Percentiles rank a stretch among this genome's conserved stretches.
Evolutionary conservation across 129 eudicot species (phyloP).

Genomic region (Oenanthe sinensis): DNA sequence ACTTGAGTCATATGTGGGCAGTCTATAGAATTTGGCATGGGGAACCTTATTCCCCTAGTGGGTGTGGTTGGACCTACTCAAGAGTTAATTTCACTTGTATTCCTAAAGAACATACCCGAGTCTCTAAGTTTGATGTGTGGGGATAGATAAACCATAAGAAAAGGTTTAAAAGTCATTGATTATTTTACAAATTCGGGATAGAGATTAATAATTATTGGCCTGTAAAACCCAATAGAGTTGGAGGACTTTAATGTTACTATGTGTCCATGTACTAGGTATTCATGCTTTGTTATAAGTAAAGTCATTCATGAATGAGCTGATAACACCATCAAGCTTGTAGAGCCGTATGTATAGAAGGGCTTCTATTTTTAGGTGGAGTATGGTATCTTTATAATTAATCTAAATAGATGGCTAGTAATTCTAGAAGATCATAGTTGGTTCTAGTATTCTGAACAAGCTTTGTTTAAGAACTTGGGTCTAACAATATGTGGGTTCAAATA

Average conservation of each 20-base stretch:
- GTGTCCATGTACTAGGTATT: too few relatives aligned
- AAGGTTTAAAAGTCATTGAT: background rate
- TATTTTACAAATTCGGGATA: background rate
- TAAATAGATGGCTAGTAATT: background rate
- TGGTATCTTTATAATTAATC: background rate
- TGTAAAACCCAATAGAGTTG: background rate
- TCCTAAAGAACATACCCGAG: background rate
- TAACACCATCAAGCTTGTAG: background rate
- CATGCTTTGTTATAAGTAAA: too few relatives aligned
- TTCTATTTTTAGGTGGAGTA: background rate
- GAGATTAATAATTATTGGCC: background rate
- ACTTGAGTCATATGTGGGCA: background rate
- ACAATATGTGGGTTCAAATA: background rate
- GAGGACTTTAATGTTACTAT: background rate
- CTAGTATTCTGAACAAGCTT: background rate
- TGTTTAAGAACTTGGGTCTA: background rate
- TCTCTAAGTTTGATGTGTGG: background rate
- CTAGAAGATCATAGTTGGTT: background rate
- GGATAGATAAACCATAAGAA: background rate
- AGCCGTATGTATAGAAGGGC: background rate
- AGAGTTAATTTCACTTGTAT: background rate
- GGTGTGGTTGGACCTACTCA: background rate
- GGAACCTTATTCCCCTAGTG: background rate
- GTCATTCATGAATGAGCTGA: background rate
- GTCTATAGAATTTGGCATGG: background rate